Conservation (phyloP, 1,139 yeast genomes). For the Scheffersomyces segobiensis region DNA sequence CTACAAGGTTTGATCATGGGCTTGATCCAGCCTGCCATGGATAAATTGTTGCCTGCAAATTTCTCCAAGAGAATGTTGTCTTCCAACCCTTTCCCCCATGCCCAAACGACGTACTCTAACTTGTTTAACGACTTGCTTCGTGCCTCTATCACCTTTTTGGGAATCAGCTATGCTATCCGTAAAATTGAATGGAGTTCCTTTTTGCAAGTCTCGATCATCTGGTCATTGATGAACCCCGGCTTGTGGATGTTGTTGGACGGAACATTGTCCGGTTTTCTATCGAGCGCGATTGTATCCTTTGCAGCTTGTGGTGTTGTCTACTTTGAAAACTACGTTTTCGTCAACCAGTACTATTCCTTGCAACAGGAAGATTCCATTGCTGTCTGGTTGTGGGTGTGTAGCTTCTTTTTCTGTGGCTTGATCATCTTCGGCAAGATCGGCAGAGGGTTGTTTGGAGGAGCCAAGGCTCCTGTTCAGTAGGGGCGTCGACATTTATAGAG, state of each 20-base stretch:
- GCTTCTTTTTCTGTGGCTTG: conserved; percentile 68
- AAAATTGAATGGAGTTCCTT: conserved; percentile 79
- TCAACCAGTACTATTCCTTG: conserved; percentile 14
- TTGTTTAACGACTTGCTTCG: conserved; percentile 47
- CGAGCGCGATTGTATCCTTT: conserved; percentile 44
- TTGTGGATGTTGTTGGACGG: conserved; percentile 83
- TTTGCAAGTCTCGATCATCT: conserved; percentile 70
- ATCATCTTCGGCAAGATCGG: conserved; percentile 74
- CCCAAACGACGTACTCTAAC: conserved; percentile 25
- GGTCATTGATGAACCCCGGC: conserved; percentile 76
- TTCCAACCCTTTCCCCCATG: conserved; percentile 27
- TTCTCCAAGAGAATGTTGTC: conserved; percentile 23
- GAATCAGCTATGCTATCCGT: conserved; percentile 80
- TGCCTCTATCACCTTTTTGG: conserved; percentile 73
- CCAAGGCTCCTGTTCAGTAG: not conserved
- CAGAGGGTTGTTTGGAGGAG: conserved; percentile 43
- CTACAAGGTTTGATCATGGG: conserved; percentile 67
- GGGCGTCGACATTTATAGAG: not conserved
- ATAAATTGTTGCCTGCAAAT: conserved; percentile 42
- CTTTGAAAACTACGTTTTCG: conserved; percentile 25
- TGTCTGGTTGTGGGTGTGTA: conserved; percentile 52
- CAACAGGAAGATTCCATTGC: conserved; percentile 32
- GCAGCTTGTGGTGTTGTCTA: conserved; percentile 40
- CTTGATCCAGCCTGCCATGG: conserved; percentile 60
- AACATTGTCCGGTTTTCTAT: conserved; percentile 62